Evolutionary conservation across 179 eudicot genomes (phyloP).

Genomic region (Drosera spatulata): DNA sequence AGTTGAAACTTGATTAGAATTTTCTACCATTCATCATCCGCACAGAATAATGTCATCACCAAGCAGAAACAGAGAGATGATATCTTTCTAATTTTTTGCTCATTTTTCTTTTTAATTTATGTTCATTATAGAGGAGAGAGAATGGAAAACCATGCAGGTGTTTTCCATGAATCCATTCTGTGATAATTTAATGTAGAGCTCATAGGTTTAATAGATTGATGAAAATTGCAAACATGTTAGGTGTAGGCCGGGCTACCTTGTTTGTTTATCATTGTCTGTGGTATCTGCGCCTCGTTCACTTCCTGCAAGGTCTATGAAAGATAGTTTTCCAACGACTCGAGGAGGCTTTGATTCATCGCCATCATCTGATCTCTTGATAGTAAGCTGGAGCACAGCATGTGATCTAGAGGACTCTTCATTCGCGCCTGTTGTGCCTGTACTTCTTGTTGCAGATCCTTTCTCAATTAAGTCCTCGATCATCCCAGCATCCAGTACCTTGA

Average conservation of each 20-base stretch:
- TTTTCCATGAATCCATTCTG: too few relatives aligned
- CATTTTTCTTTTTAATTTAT: too few relatives aligned
- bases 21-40: neutral
- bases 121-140: too few relatives aligned
- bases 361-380: conserved; percentile 62
- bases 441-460: conserved; percentile 84
- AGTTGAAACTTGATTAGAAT: too few relatives aligned
- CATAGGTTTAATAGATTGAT: too few relatives aligned
- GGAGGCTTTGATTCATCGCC: conserved; percentile 77
- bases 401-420: conserved; percentile 39
- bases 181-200: too few relatives aligned
- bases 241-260: conserved; percentile 31
- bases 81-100: too few relatives aligned
- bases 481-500: conserved; percentile 64
- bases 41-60: neutral
- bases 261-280: conserved; percentile 96
- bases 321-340: conserved; percentile 74
- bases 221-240: neutral
- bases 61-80: too few relatives aligned
- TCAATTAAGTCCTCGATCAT: conserved; percentile 75
- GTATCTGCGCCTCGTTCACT: conserved; percentile 99
- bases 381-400: conserved; percentile 97
- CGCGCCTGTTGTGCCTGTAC: conserved; percentile 79
- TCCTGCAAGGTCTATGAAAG: conserved; percentile 98
- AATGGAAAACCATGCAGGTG: too few relatives aligned